Evolutionary conservation across 2,329 filamentous ascomycete genomes (phyloP), one percentile per base, ranked within the genome.

Genomic region (Colletotrichum brevisporum): DNA sequence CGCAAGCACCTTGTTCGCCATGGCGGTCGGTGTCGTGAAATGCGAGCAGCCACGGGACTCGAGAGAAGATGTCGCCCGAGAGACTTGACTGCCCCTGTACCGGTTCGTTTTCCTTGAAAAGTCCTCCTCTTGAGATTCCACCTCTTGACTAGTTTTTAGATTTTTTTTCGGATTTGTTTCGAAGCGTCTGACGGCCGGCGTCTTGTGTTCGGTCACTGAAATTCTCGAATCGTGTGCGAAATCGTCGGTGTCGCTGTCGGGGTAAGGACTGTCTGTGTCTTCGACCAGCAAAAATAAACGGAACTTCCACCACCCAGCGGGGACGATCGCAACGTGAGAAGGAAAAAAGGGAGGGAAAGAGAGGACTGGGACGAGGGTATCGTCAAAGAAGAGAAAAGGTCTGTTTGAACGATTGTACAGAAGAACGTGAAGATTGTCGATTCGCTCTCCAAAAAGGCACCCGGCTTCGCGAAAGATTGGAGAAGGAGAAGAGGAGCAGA

Each of bases 1-100:
- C 71, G 83, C 72, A 69, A 88, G 83, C 70, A 89, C 81, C 73
- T 86, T 88, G 83, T 86, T 89, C 67, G 82, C 83, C 87, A 89
- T 89, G 54, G 16, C 36, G 53, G 53, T 21, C 78, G 57, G 6
- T 45, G 73, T 52, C 64, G 63, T 56, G 71, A 54, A 66, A 61
- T 52, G 51, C 69, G 71, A 73, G 72, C 73, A 74, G 72, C 71
- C 69, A 71, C 65, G 71, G 67, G 50, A 56, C 60, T 63, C 58
- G 70, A 61, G 53, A 67, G 39, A 63, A 57, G n/a, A 43, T 66
- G 55, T 73, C 65, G 59, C 69, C 51, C 69, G 69, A 63, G 67
- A 70, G 67, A 68, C 72, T 70, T 67, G 69, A 64, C 70, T 71
- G 72, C 69, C 59, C 71, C 63, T 55, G 50, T 51, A 63, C 53